Evolutionary conservation across 2,329 filamentous ascomycete genomes (phyloP).

Genomic region (Xylaria digitata): DNA sequence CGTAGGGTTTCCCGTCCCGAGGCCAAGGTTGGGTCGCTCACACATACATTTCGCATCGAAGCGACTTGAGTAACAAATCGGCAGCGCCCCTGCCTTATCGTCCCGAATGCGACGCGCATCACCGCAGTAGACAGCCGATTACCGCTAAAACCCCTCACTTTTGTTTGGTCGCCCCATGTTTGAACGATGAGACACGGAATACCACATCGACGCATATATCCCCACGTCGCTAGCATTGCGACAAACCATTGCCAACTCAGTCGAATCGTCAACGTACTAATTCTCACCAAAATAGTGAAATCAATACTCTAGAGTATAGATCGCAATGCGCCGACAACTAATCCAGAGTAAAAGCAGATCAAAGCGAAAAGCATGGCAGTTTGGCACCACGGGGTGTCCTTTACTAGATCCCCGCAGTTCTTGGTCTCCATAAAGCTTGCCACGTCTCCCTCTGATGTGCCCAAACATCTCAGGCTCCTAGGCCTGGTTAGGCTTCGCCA

Average conservation of each 20-base stretch:
- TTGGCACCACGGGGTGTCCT: conserved; percentile 12
- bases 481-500: not conserved
- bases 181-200: conserved; percentile 11
- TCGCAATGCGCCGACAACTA: not conserved
- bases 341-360: conserved; percentile 1
- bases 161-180: conserved; percentile 30
- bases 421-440: conserved; percentile 16
- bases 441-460: conserved; percentile 24
- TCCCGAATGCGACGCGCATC: conserved; percentile 20
- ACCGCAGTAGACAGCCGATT: conserved; percentile 17
- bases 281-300: not conserved
- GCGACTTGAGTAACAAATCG: conserved; percentile 27
- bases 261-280: not conserved
- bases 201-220: conserved; percentile 19
- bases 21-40: conserved; percentile 15
- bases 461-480: conserved; percentile 10
- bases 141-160: conserved; percentile 13
- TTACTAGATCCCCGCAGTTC: conserved; percentile 22
- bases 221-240: conserved; percentile 20
- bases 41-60: conserved; percentile 5
- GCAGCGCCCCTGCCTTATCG: conserved; percentile 1
- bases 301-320: not conserved
- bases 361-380: conserved; percentile 1
- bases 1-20: conserved; percentile 13
- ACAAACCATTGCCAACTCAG: conserved; percentile 35